Evolutionary conservation across 345 rosid genomes (phyloP).

Genomic region (Melastoma malabathricum): DNA sequence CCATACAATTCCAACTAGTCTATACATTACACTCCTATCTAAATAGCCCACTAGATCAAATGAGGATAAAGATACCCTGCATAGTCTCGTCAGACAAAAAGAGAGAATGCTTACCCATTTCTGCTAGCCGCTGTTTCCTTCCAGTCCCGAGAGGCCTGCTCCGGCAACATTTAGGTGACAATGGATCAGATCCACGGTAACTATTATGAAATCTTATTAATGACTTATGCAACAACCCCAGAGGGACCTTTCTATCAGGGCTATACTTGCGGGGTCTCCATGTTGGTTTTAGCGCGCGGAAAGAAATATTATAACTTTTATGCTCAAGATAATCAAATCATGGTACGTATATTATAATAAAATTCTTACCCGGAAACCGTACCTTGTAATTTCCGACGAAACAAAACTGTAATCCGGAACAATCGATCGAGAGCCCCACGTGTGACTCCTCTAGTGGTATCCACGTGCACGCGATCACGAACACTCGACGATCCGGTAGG

Average conservation of each 20-base stretch:
- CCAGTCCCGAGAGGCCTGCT: slow-evolving; percentile 96
- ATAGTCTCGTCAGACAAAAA: background rate
- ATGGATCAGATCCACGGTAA: slow-evolving; percentile 39
- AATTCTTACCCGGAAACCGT: too few species aligned
- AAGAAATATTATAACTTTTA: too few species aligned
- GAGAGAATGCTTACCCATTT: slow-evolving; percentile 46
- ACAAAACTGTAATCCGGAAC: too few species aligned
- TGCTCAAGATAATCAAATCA: too few species aligned
- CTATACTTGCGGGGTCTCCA: slow-evolving; percentile 88
- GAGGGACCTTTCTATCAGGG: slow-evolving; percentile 71
- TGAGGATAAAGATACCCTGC: background rate
- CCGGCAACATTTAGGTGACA: slow-evolving; percentile 41
- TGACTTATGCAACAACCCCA: slow-evolving; percentile 65
- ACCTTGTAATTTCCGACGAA: too few species aligned
- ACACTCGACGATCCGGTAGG: too few species aligned
- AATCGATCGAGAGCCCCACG: too few species aligned
- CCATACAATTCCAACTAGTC: background rate
- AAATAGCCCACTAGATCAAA: background rate
- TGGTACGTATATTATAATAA: too few species aligned
- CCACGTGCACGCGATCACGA: too few species aligned
- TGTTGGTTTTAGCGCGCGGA: too few species aligned
- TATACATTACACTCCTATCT: background rate
- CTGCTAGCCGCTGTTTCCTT: slow-evolving; percentile 86
- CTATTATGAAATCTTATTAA: slow-evolving; percentile 34
- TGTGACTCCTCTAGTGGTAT: too few species aligned